Base-by-base conservation (phyloP, 768 basidiomycete species). In the Amanita thiersii region DNA sequence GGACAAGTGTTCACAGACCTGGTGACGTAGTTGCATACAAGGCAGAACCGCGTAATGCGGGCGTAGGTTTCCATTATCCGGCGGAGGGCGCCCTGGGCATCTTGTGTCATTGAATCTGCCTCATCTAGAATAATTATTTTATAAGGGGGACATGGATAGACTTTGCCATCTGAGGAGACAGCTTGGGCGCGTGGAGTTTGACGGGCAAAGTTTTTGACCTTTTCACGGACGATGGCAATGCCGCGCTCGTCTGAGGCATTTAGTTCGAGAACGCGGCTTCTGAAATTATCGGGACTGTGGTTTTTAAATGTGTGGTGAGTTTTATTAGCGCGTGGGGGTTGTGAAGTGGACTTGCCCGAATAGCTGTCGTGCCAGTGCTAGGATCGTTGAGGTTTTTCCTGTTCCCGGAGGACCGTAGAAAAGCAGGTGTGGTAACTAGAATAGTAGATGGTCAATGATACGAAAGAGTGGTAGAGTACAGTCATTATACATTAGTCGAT, bases 61-160 rank as follows among this genome's bases (percentile, higher is more conserved):
- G 89, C 89, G 54, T 98, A 92, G n/a, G 81, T 93, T 62, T 99
- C 96, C 96, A 99, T 99, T 57, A 98, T 98, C n/a, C 96, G 78
- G 30, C 96, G 74, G 29, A 99, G 68, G 0, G 96, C 96, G 24
- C 86, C 92, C 59, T 99, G 96, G 3, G 96, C 96, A 56, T 99
- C 96, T 64, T 98, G 94, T 4, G 96, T 99, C 96, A 99, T 99
- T 4, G 91, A 94, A 60, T 99, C 96, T 15, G 96, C 96, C 63
- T 99, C 96, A 53, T 99, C 96, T 18, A 99, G 77, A 48, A 99
- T 98, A 56, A 99, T 85, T 49, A 99, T 94, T 59, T 99, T 99
- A 70, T 89, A 99, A 0, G 96, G 96, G 10, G 96, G 96, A 58
- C 88, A 94, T 32, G 93, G 94, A 56, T 97, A 98, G 31, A 69